A percentile compares a stretch with the other conserved stretches of the same genome.
Conservation (phyloP, 2,329 filamentous ascomycete species). For the Berkeleyomyces rouxiae region DNA sequence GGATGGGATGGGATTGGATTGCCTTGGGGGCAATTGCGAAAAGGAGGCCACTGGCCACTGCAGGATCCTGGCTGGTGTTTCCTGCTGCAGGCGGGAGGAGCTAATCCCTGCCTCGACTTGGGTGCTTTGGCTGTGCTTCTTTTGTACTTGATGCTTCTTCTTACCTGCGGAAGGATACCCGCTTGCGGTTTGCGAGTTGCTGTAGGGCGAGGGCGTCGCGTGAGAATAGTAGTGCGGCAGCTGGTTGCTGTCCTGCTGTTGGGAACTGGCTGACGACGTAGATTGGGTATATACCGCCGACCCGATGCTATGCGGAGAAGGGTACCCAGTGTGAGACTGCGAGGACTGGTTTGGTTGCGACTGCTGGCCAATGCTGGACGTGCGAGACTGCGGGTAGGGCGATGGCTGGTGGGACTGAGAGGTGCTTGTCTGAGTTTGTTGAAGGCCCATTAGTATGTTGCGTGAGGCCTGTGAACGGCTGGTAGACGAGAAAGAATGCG, state of each 20-base stretch:
- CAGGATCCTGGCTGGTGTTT: not conserved
- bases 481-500: not conserved
- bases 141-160: not conserved
- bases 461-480: not conserved
- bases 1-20: not conserved
- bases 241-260: conserved; percentile 46
- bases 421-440: conserved; percentile 21
- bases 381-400: conserved; percentile 47
- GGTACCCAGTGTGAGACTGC: conserved; percentile 50
- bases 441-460: conserved; percentile 39
- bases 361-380: conserved; percentile 57
- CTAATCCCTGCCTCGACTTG: not conserved
- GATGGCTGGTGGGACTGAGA: conserved; percentile 55
- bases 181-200: conserved; percentile 61
- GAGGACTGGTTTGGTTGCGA: conserved; percentile 42
- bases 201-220: conserved; percentile 52
- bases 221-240: conserved; percentile 56
- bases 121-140: not conserved
- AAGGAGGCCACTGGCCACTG: not conserved
- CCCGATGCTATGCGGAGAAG: conserved; percentile 46
- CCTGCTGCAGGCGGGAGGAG: not conserved
- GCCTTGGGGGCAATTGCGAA: not conserved
- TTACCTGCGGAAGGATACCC: conserved; percentile 78
- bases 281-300: conserved; percentile 35
- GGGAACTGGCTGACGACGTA: conserved; percentile 38